Base-by-base conservation (phyloP, 2,329 filamentous ascomycete genomes). In the Periconia digitata region DNA sequence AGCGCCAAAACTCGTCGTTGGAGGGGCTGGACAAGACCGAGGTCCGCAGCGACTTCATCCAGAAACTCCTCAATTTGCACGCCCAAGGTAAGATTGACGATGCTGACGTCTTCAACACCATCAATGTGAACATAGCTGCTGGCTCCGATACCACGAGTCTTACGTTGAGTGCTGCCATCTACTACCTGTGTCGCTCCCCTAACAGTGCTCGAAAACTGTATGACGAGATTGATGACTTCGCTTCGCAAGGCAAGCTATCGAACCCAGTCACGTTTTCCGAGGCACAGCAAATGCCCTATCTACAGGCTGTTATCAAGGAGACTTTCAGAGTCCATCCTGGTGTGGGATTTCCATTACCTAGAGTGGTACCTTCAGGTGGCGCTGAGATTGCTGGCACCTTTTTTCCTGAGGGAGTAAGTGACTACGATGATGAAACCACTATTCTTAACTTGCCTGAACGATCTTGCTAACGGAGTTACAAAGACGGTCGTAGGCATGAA, bases 141-240 rank as follows among this genome's bases (percentile, higher is more conserved):
- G 73, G 70, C 2, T 67, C 59, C 2, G 73, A 72, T 50, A 82
- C 80, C 0, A 82, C 79, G 0, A 72, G 76, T 2, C 76, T 80
- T 38, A 75, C 71, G 2, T 67, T 83, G 0, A 71, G 70, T 0
- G 64, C 72, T 2, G 67, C 78, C 4, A 56, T 81, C 23, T 79
- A 77, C 49, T 52, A 76, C 49, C 62, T 81, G 1, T 44, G 78
- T 3, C 71, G 70, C 29, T 64, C 70, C 32, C 68, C 68, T 1
- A 35, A 50, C 0, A 49, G 44, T 0, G 47, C 72, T 8, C 32
- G 23, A 7, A 53, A 43, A 36, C 53, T 67, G 2, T 47, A 53
- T 8, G 18, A 35, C 1, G 61, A 67, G 36, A 47, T 67, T 4
- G 58, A 65, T 18, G 39, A 47, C 2, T 53, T 51, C 3, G 38